These are phyloP conservation scores for Flammula alnicola DNA, from an alignment of 1,284 basidiomycete genomes.

Conservation along the genomic window DNA sequence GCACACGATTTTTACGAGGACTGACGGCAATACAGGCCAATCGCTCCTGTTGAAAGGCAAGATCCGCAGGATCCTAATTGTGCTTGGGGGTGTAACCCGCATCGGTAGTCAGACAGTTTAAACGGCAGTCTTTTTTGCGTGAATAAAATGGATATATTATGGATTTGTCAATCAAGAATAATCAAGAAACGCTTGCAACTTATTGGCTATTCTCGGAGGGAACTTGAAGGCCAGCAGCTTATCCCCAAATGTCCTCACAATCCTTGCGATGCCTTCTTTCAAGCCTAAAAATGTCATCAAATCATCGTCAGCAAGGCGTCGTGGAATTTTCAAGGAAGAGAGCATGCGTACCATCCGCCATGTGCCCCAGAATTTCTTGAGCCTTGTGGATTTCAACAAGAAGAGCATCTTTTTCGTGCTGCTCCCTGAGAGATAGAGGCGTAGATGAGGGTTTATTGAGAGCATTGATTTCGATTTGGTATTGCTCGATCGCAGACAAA, in stretches of 20 bases:
- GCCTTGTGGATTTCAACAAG: conserved; percentile 52
- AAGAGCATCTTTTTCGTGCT: conserved; percentile 11
- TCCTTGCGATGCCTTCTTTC: conserved; percentile 67
- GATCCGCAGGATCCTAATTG: too few relatives aligned
- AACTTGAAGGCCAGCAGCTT: conserved; percentile 80
- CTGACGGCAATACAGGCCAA: too few relatives aligned
- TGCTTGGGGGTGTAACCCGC: too few relatives aligned
- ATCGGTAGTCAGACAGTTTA: too few relatives aligned
- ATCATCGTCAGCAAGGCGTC: conserved; percentile 12
- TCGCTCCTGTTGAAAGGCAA: too few relatives aligned
- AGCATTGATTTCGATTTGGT: conserved; percentile 49
- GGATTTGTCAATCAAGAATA: conserved; percentile 38
- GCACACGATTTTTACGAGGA: too few relatives aligned
- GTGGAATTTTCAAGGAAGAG: conserved; percentile 2
- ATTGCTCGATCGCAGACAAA: conserved; percentile 67
- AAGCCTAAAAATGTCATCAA: conserved; percentile 55
- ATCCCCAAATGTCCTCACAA: conserved; percentile 76
- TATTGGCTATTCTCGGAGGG: conserved; percentile 63
- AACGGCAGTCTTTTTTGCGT: too few relatives aligned
- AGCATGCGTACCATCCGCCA: conserved; percentile 63
- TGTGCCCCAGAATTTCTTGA: conserved; percentile 55
- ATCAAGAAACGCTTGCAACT: conserved; percentile 75
- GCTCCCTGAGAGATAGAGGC: conserved; percentile 13
- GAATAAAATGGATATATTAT: not conserved
- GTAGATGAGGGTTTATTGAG: conserved; percentile 27